Evolutionary conservation across 768 basidiomycete genomes (phyloP), one percentile per base, ranked within the genome.

Genomic region (Mycena galopus): DNA sequence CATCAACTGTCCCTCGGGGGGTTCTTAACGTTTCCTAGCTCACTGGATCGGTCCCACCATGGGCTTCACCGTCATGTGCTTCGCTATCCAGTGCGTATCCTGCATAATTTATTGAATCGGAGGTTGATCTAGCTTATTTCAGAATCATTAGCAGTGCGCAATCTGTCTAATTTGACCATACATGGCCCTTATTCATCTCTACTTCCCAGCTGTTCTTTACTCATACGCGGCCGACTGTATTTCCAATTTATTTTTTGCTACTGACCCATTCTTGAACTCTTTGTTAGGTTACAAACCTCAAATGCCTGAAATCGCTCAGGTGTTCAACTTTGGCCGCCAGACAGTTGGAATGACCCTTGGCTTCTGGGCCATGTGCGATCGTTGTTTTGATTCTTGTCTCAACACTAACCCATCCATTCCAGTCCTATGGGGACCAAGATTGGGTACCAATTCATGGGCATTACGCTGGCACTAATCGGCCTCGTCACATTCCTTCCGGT

Each of bases 301-400:
- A 53, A 73, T 66, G 53, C 67, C 73, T 10, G 69, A 74, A 19
- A 56, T 69, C 44, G 73, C 75, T 0, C 75, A 76, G 47, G 70
- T 76, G 12, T 74, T 76, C 39, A 76, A 76, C 58, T 74, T 76
- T 17, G 58, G 39, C 12, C 66, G 75, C 1, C 75, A 76, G 55
- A 70, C 67, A 16, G 29, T 76, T 44, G 75, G 75, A 6, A 76
- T 76, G 75, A 76, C 76, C 7, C 11, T 76, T 37, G 76, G 73
- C 9, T 76, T 76, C 65, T 76, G 71, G 73, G 70, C 71, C 5
- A 73, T 74, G 75, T 71, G 32, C 32, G 59, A 37, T 9, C 50
- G 10, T 25, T 55, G 19, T n/a, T n/a, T 25, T 16, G 39, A 27
- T 25, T 63, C 8, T 14, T 16, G 6, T 63, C 51, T 64, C n/a